Percentiles rank a stretch among this genome's conserved stretches.
phyloP scores from a whole-genome alignment of 306 rosid species.

The Vachellia collinsii region DNA sequence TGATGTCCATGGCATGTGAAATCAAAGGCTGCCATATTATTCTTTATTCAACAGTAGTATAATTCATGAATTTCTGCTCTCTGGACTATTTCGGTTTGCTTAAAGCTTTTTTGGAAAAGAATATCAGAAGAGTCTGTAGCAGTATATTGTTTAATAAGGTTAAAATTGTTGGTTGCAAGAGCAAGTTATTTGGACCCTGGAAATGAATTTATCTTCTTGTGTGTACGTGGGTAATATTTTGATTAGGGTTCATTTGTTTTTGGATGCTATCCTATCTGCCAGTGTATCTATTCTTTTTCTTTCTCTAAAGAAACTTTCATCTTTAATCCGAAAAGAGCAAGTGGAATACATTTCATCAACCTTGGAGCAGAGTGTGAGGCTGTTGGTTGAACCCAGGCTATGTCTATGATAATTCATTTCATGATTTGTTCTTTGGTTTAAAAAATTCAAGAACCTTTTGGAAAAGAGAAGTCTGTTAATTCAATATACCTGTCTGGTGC shows the following conservation, averaged over 20 bases:
- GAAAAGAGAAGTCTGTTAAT: neutral
- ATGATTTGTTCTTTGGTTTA: neutral
- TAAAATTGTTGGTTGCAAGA: constrained; percentile 4
- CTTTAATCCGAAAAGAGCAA: neutral
- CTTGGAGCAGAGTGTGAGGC: neutral
- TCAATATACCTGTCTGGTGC: neutral
- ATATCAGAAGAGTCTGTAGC: constrained; percentile 5
- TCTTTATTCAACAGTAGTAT: constrained; percentile 3
- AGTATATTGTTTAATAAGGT: neutral
- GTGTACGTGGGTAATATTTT: neutral
- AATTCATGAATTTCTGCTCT: constrained; percentile 11
- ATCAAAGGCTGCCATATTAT: constrained; percentile 2
- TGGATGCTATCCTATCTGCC: neutral
- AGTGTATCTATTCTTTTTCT: neutral
- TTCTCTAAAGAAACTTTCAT: neutral
- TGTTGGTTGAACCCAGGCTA: neutral
- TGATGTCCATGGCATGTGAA: neutral
- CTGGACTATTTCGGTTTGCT: neutral
- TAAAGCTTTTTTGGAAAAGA: neutral
- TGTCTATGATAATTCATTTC: neutral
- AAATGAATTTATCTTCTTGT: neutral
- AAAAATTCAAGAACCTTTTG: neutral
- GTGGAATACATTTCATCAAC: neutral
- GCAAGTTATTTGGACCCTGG: neutral
- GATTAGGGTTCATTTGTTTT: neutral